Evolutionary conservation across 83 land plant species (phyloP).

Genomic region (Picea engelmannii): DNA sequence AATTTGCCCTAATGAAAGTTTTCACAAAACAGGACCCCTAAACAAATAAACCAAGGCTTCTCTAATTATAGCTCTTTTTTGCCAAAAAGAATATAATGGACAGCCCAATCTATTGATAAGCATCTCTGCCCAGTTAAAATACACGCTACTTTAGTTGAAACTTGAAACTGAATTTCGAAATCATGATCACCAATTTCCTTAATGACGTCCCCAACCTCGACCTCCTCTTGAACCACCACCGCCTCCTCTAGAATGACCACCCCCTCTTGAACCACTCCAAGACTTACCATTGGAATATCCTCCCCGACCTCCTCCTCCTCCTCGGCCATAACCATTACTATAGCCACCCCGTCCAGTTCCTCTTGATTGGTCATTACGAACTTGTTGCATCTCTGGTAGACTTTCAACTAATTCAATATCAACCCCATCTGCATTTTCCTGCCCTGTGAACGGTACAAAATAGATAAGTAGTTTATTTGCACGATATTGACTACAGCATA

Average conservation of each 20-base stretch:
- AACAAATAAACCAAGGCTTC: too few relatives aligned
- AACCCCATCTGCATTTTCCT: slow-evolving; percentile 56
- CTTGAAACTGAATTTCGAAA: background rate
- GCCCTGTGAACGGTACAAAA: slow-evolving; percentile 33
- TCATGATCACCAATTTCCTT: background rate
- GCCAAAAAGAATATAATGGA: background rate
- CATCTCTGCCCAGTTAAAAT: too few relatives aligned
- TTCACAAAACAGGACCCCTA: too few relatives aligned
- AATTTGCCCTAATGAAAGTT: too few relatives aligned
- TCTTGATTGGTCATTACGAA: slow-evolving; percentile 41
- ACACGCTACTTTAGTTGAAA: background rate
- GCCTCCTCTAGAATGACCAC: slow-evolving; percentile 14
- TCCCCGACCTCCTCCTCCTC: slow-evolving; percentile 31
- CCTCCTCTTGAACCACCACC: slow-evolving; percentile 31
- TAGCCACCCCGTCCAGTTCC: slow-evolving; percentile 29
- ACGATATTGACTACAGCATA: background rate
- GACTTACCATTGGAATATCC: slow-evolving; percentile 22
- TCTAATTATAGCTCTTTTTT: too few relatives aligned
- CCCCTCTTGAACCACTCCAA: slow-evolving; percentile 21
- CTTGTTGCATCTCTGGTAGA: slow-evolving; percentile 59
- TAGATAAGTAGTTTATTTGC: background rate
- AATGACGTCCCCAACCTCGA: slow-evolving; percentile 21
- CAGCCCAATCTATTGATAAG: background rate
- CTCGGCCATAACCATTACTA: slow-evolving; percentile 24
- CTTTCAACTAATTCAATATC: slow-evolving; percentile 42